These are phyloP conservation scores for Elsinoe ampelina DNA, from an alignment of 2,329 filamentous ascomycete species.

Conservation along the genomic window DNA sequence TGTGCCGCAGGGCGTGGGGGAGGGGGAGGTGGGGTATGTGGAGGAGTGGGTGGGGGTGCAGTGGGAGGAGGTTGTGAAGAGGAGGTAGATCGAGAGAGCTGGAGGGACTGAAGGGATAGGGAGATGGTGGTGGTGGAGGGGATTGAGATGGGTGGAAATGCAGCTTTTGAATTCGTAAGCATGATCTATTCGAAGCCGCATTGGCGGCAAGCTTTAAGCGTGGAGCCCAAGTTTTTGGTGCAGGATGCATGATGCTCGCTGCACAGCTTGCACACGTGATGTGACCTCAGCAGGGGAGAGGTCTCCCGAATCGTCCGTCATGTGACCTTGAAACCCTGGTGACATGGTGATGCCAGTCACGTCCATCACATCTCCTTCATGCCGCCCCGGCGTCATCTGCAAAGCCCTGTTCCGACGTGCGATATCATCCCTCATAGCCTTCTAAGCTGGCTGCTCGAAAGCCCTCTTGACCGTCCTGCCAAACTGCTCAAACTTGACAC, in stretches of 20 bases:
- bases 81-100: no score
- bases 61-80: slow-evolving; percentile 65
- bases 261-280: no score
- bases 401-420: background rate
- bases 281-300: no score
- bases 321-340: no score
- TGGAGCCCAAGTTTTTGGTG: background rate
- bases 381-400: background rate
- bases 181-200: background rate
- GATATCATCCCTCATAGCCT: background rate
- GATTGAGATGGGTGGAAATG: no score
- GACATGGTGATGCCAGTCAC: no score
- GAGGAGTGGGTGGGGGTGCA: slow-evolving; percentile 98
- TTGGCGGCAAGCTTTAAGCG: background rate
- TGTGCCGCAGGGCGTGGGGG: slow-evolving; percentile 45
- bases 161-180: background rate
- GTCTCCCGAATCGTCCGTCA: no score
- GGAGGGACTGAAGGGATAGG: no score
- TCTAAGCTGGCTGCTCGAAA: slow-evolving; percentile 65
- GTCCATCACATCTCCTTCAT: no score
- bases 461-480: slow-evolving; percentile 69
- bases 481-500: slow-evolving; percentile 85
- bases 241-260: no score
- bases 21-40: slow-evolving; percentile 63
- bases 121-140: no score